These are phyloP conservation scores for Hypomontagnella monticulosa DNA, from an alignment of 495 filamentous ascomycete genomes.

Conservation along the genomic window DNA sequence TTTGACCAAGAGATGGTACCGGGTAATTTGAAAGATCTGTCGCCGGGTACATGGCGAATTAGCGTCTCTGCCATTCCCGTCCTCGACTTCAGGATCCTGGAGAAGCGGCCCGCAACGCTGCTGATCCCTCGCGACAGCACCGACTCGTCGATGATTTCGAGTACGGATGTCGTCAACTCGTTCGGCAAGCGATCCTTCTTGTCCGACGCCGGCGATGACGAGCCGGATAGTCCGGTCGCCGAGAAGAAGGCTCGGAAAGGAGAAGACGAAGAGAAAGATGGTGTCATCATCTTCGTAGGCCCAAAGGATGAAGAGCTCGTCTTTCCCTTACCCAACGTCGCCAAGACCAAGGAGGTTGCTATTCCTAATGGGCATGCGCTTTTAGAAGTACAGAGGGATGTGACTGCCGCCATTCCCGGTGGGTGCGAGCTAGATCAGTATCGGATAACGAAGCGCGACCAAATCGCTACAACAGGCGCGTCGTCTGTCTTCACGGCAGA, in stretches of 20 bases:
- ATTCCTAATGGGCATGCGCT: conserved; percentile 56
- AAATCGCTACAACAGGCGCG: conserved; percentile 54
- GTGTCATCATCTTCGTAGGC: conserved; percentile 59
- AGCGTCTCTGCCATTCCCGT: conserved; percentile 53
- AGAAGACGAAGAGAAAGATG: conserved; percentile 44
- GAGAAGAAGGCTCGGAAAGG: conserved; percentile 52
- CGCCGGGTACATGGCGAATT: conserved; percentile 60
- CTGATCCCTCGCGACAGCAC: conserved; percentile 37
- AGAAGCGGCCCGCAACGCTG: conserved; percentile 52
- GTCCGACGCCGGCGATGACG: conserved; percentile 47
- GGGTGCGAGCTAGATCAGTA: conserved; percentile 56
- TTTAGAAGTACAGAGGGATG: conserved; percentile 53
- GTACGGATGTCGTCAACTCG: conserved; percentile 47
- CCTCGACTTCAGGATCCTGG: conserved; percentile 60
- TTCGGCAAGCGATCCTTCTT: conserved; percentile 55
- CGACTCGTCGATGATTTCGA: conserved; percentile 40
- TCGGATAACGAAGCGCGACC: conserved; percentile 55
- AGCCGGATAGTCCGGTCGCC: conserved; percentile 40
- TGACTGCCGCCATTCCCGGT: conserved; percentile 53
- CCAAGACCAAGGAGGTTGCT: conserved; percentile 55
- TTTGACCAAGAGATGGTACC: conserved; percentile 53
- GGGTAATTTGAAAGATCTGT: conserved; percentile 50
- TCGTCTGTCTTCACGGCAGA: conserved; percentile 62
- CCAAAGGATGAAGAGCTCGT: conserved; percentile 53
- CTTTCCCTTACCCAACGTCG: conserved; percentile 52